Percentiles rank a stretch among this genome's conserved stretches.
Evolutionary conservation across 164 flowering plant genomes (phyloP).

Genomic region (Umbilicus rupestris): DNA sequence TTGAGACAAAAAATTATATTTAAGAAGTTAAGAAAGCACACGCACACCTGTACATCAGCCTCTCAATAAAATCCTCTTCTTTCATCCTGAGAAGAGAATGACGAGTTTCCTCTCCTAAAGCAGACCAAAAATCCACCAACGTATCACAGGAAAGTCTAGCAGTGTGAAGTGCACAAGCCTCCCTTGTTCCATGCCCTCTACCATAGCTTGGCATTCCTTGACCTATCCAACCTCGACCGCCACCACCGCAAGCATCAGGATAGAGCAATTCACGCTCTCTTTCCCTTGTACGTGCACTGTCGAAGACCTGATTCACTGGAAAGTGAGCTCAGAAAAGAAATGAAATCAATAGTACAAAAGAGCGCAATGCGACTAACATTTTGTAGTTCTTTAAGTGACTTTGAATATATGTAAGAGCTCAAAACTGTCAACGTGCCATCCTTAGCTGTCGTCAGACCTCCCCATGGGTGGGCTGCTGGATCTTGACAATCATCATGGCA

Average conservation of each 20-base stretch:
- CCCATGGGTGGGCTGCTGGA: conserved; percentile 96
- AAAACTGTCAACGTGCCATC: conserved; percentile 83
- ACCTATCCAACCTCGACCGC: conserved; percentile 97
- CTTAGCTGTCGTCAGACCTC: conserved; percentile 74
- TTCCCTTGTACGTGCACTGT: conserved; percentile 89
- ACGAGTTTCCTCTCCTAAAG: conserved; percentile 84
- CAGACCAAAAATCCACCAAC: conserved; percentile 95
- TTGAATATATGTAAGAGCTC: conserved; percentile 66
- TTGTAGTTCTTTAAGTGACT: conserved; percentile 76
- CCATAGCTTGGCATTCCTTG: conserved; percentile 80
- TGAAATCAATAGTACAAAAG: not conserved
- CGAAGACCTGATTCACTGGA: conserved; percentile 62
- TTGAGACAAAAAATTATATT: not conserved
- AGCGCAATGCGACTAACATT: conserved; percentile 35
- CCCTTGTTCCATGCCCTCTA: conserved; percentile 90
- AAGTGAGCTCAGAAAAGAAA: conserved; percentile 3
- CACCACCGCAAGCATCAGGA: conserved; percentile 99
- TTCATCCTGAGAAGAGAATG: conserved; percentile 86
- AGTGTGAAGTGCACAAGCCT: conserved; percentile 94
- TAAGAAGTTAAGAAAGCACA: not conserved
- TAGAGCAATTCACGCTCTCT: conserved; percentile 86
- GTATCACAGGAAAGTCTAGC: conserved; percentile 92
- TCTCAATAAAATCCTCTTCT: conserved; percentile 97
- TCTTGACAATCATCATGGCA: conserved; percentile 68
- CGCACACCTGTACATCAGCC: conserved; percentile 81